Percentiles rank a stretch among this genome's conserved stretches.
Conservation (phyloP, 805 yeast genomes). For the Candida pini region DNA sequence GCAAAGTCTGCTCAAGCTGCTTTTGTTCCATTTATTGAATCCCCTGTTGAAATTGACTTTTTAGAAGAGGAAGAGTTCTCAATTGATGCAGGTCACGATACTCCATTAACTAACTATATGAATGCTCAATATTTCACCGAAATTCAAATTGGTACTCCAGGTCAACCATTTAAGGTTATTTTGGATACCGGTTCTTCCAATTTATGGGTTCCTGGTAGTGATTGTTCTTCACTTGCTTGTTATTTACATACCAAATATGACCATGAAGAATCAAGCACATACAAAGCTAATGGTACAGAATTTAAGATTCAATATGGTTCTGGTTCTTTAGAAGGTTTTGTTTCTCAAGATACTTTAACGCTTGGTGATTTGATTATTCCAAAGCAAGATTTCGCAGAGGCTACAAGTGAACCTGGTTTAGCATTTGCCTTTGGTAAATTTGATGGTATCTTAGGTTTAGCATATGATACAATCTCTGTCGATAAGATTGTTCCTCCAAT, state of each 20-base stretch:
- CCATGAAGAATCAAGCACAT: conserved; percentile 74
- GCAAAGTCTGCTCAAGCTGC: conserved; percentile 17
- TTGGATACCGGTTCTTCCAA: conserved; percentile 96
- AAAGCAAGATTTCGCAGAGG: conserved; percentile 93
- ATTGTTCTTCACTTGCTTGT: conserved; percentile 93
- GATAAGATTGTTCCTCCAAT: conserved; percentile 89
- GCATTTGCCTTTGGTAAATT: conserved; percentile 98
- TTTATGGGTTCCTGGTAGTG: conserved; percentile 90
- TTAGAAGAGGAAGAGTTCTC: conserved; percentile 12
- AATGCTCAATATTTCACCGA: conserved; percentile 97
- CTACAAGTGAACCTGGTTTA: conserved; percentile 94
- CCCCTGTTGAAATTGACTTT: conserved; percentile 4
- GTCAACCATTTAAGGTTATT: conserved; percentile 87
- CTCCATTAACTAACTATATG: conserved; percentile 87
- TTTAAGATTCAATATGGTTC: conserved; percentile 89
- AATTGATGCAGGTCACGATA: conserved; percentile 48
- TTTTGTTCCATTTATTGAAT: conserved; percentile 40
- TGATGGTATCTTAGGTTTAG: conserved; percentile 96
- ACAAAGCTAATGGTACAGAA: conserved; percentile 79
- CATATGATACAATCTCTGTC: conserved; percentile 86
- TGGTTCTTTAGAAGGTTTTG: conserved; percentile 87
- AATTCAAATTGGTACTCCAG: conserved; percentile 87
- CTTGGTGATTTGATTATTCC: conserved; percentile 83
- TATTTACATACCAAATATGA: conserved; percentile 89
- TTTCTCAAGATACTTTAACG: conserved; percentile 77